Percentiles rank a stretch among this genome's conserved stretches.
These are phyloP conservation scores for Ophiognomonia clavigignenti-juglandacearum DNA, from an alignment of 2,329 filamentous ascomycete species.

Conservation along the genomic window DNA sequence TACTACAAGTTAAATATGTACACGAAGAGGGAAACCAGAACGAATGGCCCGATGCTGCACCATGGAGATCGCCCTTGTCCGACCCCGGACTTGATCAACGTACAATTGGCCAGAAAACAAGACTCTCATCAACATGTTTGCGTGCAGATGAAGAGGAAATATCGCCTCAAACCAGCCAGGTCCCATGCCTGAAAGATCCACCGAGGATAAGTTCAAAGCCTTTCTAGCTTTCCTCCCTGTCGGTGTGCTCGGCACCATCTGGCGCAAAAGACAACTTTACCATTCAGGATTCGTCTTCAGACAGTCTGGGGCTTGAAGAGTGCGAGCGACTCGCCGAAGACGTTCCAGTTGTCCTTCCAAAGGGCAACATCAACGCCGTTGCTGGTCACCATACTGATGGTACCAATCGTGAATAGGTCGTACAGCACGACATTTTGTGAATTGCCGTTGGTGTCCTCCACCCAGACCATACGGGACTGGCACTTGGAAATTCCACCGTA, in stretches of 20 bases:
- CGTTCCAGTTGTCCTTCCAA: constrained; percentile 31
- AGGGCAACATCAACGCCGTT: constrained; percentile 27
- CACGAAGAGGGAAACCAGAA: no score
- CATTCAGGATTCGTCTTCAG: background rate
- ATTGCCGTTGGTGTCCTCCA: constrained; percentile 9
- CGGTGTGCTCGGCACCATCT: background rate
- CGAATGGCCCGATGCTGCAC: background rate
- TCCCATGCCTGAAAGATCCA: background rate
- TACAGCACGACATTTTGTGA: constrained; percentile 28
- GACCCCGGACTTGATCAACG: background rate
- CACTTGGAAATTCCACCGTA: constrained; percentile 33
- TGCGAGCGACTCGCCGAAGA: constrained; percentile 26
- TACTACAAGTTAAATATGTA: background rate
- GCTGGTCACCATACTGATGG: constrained; percentile 31
- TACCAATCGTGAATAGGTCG: constrained; percentile 38
- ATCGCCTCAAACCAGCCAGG: background rate
- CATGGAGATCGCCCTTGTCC: background rate
- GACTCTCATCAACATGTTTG: no score
- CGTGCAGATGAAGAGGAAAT: background rate
- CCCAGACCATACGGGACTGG: constrained; percentile 37
- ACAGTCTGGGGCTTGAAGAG: constrained; percentile 17
- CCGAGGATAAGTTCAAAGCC: no score
- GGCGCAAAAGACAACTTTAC: background rate
- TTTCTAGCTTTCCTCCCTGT: background rate
- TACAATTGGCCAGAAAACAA: no score